These are phyloP conservation scores for Mortierella sp. DNA, from an alignment of 371 early-diverging fungal species.

Conservation along the genomic window DNA sequence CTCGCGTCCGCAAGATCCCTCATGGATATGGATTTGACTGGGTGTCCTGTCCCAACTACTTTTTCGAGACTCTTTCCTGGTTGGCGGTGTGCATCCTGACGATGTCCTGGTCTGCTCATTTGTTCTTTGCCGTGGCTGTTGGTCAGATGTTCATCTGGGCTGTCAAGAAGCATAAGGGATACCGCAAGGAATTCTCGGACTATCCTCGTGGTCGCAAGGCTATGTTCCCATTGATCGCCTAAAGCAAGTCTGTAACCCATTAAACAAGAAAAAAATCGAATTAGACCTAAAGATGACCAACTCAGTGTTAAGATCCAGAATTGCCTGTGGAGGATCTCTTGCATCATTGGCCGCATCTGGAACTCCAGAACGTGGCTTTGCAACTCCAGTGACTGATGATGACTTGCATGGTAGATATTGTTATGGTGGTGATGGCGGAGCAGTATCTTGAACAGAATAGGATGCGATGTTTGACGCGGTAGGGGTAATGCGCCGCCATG, in stretches of 20 bases:
- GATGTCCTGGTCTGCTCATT: slow-evolving; percentile 78
- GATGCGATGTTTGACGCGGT: too few species aligned
- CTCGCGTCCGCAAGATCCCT: slow-evolving; percentile 90
- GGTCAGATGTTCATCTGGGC: slow-evolving; percentile 97
- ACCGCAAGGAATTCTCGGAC: slow-evolving; percentile 91
- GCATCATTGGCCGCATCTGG: too few species aligned
- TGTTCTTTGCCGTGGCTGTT: slow-evolving; percentile 86
- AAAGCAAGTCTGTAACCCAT: slow-evolving; percentile 11
- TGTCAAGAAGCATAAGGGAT: slow-evolving; percentile 93
- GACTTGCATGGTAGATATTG: too few species aligned
- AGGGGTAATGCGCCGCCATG: too few species aligned
- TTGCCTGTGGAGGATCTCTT: too few species aligned
- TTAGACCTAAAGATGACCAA: too few species aligned
- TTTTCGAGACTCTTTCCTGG: slow-evolving; percentile 94
- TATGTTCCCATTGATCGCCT: slow-evolving; percentile 89
- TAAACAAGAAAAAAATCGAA: too few species aligned
- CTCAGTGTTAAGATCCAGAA: too few species aligned
- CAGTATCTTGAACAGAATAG: too few species aligned
- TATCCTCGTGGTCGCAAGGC: slow-evolving; percentile 93
- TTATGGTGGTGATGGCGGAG: too few species aligned
- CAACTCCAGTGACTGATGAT: too few species aligned
- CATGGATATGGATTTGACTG: slow-evolving; percentile 93
- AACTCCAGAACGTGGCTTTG: too few species aligned
- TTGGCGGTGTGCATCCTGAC: slow-evolving; percentile 78
- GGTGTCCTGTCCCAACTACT: slow-evolving; percentile 94